Evolutionary conservation across 202 grass and related monocot genomes (phyloP), one percentile per base, ranked within the genome.

Genomic region (Alloteropsis angusta): DNA sequence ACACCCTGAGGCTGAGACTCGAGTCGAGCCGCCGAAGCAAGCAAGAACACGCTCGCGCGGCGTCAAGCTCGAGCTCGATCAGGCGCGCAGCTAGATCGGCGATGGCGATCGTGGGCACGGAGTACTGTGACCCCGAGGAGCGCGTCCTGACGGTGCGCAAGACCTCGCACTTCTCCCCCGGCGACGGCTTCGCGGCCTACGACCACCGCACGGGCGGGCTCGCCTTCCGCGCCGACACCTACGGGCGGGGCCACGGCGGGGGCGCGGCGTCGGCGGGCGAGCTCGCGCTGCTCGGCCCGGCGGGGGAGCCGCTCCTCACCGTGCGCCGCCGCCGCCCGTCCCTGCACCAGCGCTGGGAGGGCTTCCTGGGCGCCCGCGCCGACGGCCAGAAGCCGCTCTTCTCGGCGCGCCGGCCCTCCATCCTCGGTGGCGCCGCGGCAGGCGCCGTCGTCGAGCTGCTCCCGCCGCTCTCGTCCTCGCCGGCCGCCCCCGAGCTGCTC

Each of bases 181-280:
- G 96, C 63, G 92, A 98, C 71, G 96, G 96, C 2, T 98, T 95
- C 88, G 89, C 78, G 63, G 96, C 90, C 61, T 98, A 95, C 83
- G 92, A 98, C 86, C 75, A 84, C 84, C 66, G 77, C 72, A 93
- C 92, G 9, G 92, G 96, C 34, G 86, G 89, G 41, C 83, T 98
- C 1, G 84, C 89, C 65, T 98, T 98, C 82, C 85, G 92, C 44
- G 85, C 86, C 30, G 95, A 98, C 84, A 94, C 87, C 62, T 98
- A 98, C 56, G 82, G 80, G 34, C 82, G 79, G 6, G 81, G 84
- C n/a, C 82, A 78, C 55, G 81, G 87, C 30, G 68, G 84, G 0
- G 85, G 83, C 36, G 85, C 85, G 4, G 68, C 86, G 0, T 84
- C 83, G 39, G 42, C 89, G 4, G 84, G 84, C 22, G 84, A 92